Evolutionary conservation across 225 moss, liverwort and hornwort species (phyloP), one percentile per base, ranked within the genome.

Genomic region (Lunularia cruciata): DNA sequence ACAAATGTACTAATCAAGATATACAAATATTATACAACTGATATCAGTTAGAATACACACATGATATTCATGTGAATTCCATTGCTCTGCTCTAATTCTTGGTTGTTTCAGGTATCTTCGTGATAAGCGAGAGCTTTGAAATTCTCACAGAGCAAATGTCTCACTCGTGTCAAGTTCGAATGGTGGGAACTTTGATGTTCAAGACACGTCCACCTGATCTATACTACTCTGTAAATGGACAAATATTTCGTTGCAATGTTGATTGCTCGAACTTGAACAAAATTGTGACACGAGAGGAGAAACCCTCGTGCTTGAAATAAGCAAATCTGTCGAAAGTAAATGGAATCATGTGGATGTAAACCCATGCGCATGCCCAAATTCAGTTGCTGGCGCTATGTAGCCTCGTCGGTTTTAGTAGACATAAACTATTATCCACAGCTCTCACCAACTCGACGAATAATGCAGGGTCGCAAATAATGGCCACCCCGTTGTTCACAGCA

Each of bases 381-480:
- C 35, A 18, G n/a, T 12, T n/a, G n/a, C n/a, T n/a, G n/a, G n/a
- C n/a, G n/a, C n/a, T n/a, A n/a, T n/a, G n/a, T n/a, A n/a, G n/a
- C n/a, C 11, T 34, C 31, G 34, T 3, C 3, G 8, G 8, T 56
- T 6, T 19, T 6, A 4, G 61, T 4, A 25, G 46, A 43, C 63
- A 63, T 3, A 63, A 11, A 43, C 46, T 34, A 14, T 63, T 22
- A 6, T 63, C 63, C 10, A 63, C 14, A 9, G 63, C 63, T 46
- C 45, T 63, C 9, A 63, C 63, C 63, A 63, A 22, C 46, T 63
- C 63, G 20, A 63, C 27, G 22, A 80, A 80, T 57, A 80, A 63
- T 68, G 80, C 72, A 2, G 80, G 80, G 7, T 80, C 80, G 36
- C 80, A 80, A 61, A 80, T 63, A 26, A 76, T 67, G 20, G 72